Conservation (phyloP, 2,329 filamentous ascomycete genomes). For the Monosporascus sp. region DNA sequence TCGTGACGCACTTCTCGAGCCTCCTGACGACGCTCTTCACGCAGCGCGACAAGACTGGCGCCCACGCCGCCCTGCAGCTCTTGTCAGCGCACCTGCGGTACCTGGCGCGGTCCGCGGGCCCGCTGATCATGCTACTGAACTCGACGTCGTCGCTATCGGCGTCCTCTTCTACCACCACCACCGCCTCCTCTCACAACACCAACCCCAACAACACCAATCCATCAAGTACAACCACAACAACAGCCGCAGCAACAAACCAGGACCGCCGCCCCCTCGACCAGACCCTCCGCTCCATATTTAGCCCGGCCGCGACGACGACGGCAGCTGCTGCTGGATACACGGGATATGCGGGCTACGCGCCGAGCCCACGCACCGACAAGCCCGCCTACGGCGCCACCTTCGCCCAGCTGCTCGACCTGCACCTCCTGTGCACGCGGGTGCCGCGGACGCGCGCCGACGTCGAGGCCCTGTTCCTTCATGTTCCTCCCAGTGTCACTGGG, state of each 20-base stretch:
- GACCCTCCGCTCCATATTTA: conserved; percentile 47
- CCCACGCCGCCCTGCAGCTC: conserved; percentile 42
- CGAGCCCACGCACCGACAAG: conserved; percentile 30
- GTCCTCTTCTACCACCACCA: conserved; percentile 6
- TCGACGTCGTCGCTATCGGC: conserved; percentile 31
- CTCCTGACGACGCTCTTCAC: conserved; percentile 49
- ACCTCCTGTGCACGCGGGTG: conserved; percentile 44
- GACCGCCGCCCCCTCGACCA: conserved; percentile 28
- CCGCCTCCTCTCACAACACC: background rate
- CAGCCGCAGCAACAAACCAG: conserved; percentile 1
- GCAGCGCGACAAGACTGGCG: conserved; percentile 37
- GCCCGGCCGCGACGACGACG: conserved; percentile 11
- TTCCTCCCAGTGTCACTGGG: conserved; percentile 1
- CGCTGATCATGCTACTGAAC: conserved; percentile 52
- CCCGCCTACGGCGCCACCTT: conserved; percentile 52
- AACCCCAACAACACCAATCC: background rate
- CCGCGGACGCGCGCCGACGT: conserved; percentile 36
- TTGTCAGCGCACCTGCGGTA: conserved; percentile 41
- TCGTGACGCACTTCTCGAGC: conserved; percentile 49
- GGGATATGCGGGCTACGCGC: conserved; percentile 12
- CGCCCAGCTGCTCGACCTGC: conserved; percentile 47
- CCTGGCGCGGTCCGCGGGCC: conserved; percentile 37
- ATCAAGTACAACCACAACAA: background rate
- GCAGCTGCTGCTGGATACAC: background rate
- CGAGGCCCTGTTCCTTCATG: conserved; percentile 24